Conservation (phyloP, 1,284 basidiomycete species). For the Cutaneotrichosporon sp. region DNA sequence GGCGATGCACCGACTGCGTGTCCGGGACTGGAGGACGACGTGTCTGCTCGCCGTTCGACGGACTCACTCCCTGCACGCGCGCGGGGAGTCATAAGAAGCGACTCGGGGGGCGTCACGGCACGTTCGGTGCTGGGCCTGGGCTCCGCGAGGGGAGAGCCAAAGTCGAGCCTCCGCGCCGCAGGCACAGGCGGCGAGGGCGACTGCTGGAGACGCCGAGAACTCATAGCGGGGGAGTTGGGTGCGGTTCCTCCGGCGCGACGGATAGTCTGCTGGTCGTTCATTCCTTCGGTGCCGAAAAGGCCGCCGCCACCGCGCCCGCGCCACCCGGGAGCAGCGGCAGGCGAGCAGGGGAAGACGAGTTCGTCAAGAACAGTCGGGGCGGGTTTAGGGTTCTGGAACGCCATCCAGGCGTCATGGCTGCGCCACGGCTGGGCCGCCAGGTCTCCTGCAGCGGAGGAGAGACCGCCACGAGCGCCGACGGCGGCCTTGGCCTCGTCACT, state of each 20-base stretch:
- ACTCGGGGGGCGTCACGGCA: not conserved
- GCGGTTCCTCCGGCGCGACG: not conserved
- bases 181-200: not conserved
- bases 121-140: not conserved
- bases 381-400: conserved; percentile 18
- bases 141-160: not conserved
- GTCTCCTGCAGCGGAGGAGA: not conserved
- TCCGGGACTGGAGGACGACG: not conserved
- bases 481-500: conserved; percentile 8
- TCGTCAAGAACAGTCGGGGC: conserved; percentile 4
- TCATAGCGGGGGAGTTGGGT: not conserved
- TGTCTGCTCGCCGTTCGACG: too few species aligned
- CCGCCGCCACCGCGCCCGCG: conserved; percentile 17
- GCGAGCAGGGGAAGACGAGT: conserved; percentile 13
- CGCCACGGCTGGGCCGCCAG: conserved; percentile 34
- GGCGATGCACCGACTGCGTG: not conserved
- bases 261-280: conserved; percentile 4
- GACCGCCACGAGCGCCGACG: not conserved
- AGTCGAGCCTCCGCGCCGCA: not conserved
- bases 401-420: conserved; percentile 32
- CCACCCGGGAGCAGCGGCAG: conserved; percentile 11
- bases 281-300: conserved; percentile 11
- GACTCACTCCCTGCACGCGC: too few species aligned
- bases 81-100: not conserved
- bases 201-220: not conserved